phyloP scores from a whole-genome alignment of 495 filamentous ascomycete species.

The Penicillium salamii region DNA sequence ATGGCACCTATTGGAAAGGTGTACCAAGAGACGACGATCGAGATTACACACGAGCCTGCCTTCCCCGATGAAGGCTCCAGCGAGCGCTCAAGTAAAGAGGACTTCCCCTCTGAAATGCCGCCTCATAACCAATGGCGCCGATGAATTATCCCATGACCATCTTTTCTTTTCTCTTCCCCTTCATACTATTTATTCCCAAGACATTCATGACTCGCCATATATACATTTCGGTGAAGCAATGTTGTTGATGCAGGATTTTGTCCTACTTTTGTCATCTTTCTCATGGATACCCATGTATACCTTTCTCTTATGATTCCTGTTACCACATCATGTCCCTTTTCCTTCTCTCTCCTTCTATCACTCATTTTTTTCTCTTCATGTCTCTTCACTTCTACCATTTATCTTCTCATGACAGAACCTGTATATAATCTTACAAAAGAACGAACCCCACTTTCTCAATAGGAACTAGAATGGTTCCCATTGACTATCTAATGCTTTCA shows the following conservation, averaged over 20 bases:
- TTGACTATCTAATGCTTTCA: constrained; percentile 5
- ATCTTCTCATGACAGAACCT: constrained; percentile 8
- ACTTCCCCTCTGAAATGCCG: constrained; percentile 10
- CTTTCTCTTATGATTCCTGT: constrained; percentile 2
- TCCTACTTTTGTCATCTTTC: not conserved
- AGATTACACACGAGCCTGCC: constrained; percentile 42
- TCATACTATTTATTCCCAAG: not conserved
- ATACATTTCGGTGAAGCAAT: not conserved
- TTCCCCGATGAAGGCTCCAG: constrained; percentile 26
- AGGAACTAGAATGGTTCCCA: constrained; percentile 6
- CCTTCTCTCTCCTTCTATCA: not conserved
- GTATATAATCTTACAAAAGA: constrained; percentile 12
- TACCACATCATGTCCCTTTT: constrained; percentile 1
- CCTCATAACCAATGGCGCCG: constrained; percentile 4
- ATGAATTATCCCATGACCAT: constrained; percentile 1
- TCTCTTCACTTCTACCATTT: not conserved
- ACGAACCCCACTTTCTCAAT: not conserved
- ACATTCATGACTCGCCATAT: not conserved
- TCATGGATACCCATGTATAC: not conserved
- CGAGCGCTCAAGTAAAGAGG: constrained; percentile 35
- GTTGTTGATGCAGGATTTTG: not conserved
- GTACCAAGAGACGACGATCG: constrained; percentile 47
- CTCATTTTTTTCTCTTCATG: not conserved
- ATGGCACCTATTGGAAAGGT: constrained; percentile 40
- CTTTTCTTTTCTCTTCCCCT: constrained; percentile 2